Evolutionary conservation across 2,329 filamentous ascomycete species (phyloP).

Genomic region (Fusarium redolens): DNA sequence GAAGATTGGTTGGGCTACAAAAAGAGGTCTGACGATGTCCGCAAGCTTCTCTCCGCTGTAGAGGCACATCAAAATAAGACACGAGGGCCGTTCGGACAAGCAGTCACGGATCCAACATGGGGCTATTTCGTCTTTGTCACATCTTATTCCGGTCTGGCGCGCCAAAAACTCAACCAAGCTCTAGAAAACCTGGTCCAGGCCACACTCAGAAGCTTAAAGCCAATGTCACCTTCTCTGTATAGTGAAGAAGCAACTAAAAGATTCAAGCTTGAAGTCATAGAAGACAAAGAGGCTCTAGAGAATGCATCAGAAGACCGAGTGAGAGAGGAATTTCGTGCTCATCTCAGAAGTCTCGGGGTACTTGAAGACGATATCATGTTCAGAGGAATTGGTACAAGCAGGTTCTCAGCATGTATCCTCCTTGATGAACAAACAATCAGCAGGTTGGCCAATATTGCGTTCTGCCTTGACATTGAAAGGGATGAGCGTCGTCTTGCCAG

Average conservation of each 20-base stretch:
- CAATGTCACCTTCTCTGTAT: conserved; percentile 14
- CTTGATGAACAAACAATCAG: conserved; percentile 7
- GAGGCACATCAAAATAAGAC: conserved; percentile 4
- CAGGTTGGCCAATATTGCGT: not conserved
- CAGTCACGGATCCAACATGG: conserved; percentile 25
- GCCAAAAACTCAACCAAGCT: conserved; percentile 3
- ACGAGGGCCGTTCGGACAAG: not conserved
- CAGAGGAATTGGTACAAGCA: conserved; percentile 12
- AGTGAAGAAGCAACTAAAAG: conserved; percentile 20
- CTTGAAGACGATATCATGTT: conserved; percentile 19
- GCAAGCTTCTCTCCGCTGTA: conserved; percentile 19
- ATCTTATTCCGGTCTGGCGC: conserved; percentile 7
- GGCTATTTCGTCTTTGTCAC: conserved; percentile 28
- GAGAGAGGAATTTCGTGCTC: conserved; percentile 28
- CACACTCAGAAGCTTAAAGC: not conserved
- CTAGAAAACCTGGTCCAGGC: conserved; percentile 4
- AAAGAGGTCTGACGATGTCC: conserved; percentile 12
- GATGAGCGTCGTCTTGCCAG: not conserved
- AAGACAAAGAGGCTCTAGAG: conserved; percentile 14
- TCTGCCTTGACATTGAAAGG: conserved; percentile 1
- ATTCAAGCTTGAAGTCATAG: conserved; percentile 23
- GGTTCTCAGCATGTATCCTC: conserved; percentile 13
- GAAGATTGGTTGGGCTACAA: conserved; percentile 18
- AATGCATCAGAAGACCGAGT: conserved; percentile 29
- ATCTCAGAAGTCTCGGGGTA: conserved; percentile 11